Evolutionary conservation across 305 asterid genomes (phyloP).

Genomic region (Petunia hybrid): DNA sequence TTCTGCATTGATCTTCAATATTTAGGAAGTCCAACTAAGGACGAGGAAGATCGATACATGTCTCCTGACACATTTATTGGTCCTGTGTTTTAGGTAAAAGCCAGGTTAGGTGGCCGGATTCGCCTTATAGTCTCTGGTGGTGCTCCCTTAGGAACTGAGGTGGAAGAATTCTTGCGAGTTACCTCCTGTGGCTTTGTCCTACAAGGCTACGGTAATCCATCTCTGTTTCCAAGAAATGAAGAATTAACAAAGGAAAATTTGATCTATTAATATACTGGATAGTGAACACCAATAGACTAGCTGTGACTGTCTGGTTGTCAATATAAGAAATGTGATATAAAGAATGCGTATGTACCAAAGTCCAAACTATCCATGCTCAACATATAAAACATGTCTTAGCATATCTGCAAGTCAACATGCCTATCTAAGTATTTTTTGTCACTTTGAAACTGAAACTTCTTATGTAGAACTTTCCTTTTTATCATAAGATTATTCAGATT

Average conservation of each 20-base stretch:
- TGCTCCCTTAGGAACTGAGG: constrained; percentile 88
- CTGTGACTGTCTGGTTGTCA: neutral
- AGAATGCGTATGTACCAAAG: neutral
- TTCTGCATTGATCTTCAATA: neutral
- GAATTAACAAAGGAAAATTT: neutral
- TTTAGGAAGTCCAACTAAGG: neutral
- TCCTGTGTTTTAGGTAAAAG: constrained; percentile 61
- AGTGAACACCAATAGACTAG: neutral
- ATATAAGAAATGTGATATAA: neutral
- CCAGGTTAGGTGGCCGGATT: constrained; percentile 86
- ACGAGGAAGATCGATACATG: neutral
- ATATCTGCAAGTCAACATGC: neutral
- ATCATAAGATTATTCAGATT: neutral
- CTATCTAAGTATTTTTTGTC: neutral
- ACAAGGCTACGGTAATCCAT: constrained; percentile 88
- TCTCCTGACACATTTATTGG: constrained; percentile 13
- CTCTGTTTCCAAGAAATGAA: constrained; percentile 23
- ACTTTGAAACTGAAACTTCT: neutral
- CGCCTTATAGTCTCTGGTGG: constrained; percentile 96
- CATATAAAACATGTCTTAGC: neutral
- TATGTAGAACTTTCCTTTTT: neutral
- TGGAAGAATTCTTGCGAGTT: constrained; percentile 93
- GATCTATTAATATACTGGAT: neutral
- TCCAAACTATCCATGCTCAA: neutral
- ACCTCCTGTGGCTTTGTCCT: constrained; percentile 91